Percentiles rank a stretch among this genome's conserved stretches.
Conservation (phyloP, 2,329 filamentous ascomycete species). For the Bipolaris cookei region DNA sequence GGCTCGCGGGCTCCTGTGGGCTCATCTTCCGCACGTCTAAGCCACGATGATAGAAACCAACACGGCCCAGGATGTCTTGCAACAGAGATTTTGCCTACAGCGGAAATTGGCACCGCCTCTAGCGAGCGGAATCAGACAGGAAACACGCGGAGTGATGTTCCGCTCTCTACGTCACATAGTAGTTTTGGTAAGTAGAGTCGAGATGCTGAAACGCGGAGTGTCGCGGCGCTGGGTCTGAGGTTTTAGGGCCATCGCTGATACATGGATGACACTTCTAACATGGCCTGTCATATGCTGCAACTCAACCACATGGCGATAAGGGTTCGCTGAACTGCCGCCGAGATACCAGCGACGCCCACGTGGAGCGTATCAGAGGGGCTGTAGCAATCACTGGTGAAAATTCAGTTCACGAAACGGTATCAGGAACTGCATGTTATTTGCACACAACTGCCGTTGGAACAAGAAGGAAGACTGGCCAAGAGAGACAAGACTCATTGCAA, state of each 20-base stretch:
- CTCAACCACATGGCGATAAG: not conserved
- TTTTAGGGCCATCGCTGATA: conserved; percentile 30
- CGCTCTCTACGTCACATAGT: conserved; percentile 18
- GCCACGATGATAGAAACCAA: conserved; percentile 21
- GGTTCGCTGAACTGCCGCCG: not conserved
- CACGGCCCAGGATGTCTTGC: conserved; percentile 25
- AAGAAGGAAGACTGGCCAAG: not conserved
- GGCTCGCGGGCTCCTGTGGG: conserved; percentile 19
- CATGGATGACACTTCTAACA: conserved; percentile 16
- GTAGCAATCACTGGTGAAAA: not conserved
- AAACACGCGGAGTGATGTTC: conserved; percentile 24
- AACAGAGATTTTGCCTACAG: conserved; percentile 6
- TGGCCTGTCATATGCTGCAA: not conserved
- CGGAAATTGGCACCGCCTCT: conserved; percentile 13
- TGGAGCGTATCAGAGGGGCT: not conserved
- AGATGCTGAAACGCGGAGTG: conserved; percentile 24
- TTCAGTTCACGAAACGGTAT: not conserved
- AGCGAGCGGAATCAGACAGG: conserved; percentile 6
- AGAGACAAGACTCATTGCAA: not conserved
- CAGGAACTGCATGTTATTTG: not conserved
- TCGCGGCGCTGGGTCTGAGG: conserved; percentile 16
- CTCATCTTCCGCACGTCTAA: conserved; percentile 26
- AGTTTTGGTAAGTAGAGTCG: conserved; percentile 22
- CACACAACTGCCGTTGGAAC: not conserved
- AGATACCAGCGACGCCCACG: not conserved